Conservation (phyloP, 2,329 filamentous ascomycete species). For the Penicillium sp. region DNA sequence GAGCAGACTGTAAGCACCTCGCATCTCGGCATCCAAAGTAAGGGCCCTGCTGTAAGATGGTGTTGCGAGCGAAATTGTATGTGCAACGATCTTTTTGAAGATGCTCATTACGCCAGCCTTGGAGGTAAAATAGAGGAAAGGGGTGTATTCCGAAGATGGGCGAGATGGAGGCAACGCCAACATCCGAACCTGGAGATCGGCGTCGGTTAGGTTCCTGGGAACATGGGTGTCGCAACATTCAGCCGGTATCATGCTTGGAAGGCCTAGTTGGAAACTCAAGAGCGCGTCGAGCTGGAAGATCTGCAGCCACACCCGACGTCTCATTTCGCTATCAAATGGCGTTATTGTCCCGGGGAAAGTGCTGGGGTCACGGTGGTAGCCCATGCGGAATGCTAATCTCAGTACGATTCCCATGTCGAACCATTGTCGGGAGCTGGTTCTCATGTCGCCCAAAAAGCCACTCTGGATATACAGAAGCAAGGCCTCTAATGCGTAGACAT, state of each 20-base stretch:
- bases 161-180: conserved; percentile 51
- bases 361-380: conserved; percentile 57
- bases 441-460: conserved; percentile 33
- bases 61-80: conserved; percentile 14
- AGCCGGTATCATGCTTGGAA: conserved; percentile 58
- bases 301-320: conserved; percentile 39
- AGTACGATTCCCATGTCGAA: not conserved
- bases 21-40: conserved; percentile 24
- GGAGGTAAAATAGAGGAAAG: conserved; percentile 35
- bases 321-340: conserved; percentile 55
- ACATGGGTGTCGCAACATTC: conserved; percentile 57
- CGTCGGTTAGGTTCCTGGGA: conserved; percentile 59
- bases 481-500: not conserved
- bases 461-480: conserved; percentile 25
- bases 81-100: conserved; percentile 30
- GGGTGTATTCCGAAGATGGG: conserved; percentile 45
- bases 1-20: conserved; percentile 14
- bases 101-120: conserved; percentile 30
- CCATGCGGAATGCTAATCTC: conserved; percentile 54
- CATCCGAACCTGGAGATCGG: conserved; percentile 54
- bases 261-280: conserved; percentile 60
- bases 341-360: conserved; percentile 49
- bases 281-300: conserved; percentile 56
- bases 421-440: not conserved
- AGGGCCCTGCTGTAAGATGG: conserved; percentile 20